Base-by-base conservation (phyloP, 441 rosid genomes). In the Capsella rubella region DNA sequence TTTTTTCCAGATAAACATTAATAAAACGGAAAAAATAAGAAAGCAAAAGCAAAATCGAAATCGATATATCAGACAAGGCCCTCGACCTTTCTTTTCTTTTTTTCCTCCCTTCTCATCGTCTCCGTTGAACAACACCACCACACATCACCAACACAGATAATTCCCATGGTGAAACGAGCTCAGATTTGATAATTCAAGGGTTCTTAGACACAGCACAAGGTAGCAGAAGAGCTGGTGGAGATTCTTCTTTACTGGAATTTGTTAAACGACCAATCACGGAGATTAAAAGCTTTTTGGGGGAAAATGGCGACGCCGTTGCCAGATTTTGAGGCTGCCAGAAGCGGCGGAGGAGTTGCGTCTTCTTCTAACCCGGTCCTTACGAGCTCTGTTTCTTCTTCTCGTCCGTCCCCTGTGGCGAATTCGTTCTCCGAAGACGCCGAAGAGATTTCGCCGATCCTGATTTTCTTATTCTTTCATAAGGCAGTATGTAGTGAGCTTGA, bases 281-380 rank as follows among this genome's bases (percentile, higher is more conserved):
- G 28, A 61, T 58, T 0, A 69, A 69, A 68, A 69, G 68, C 54
- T 69, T 42, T n/a, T 6, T 15, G 11, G 29, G 32, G 51, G 59
- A 35, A 81, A 82, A 92, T 92, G 97, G 89, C 96, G 81, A 87
- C 87, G 86, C 88, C 95, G 69, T 78, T 84, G 54, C 91, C 91
- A 54, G 91, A 87, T 75, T 77, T 87, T 50, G 87, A 85, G 62
- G 87, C 84, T 74, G 45, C 80, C 81, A 72, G 78, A 82, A 46
- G 84, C 61, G 73, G 87, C 76, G 73, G 81, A 49, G 73, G 69
- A 59, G 77, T 77, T 6, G 31, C 77, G 4, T 78, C 81, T 46
- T 78, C 81, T 18, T 67, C 81, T 2, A 70, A 79, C 3, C 83
- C 81, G 62, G 75, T 76, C 4, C 58, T 85, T 29, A 10, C 86